Base-by-base conservation (phyloP, 2,329 filamentous ascomycete species). In the Fusarium vanettenii region DNA sequence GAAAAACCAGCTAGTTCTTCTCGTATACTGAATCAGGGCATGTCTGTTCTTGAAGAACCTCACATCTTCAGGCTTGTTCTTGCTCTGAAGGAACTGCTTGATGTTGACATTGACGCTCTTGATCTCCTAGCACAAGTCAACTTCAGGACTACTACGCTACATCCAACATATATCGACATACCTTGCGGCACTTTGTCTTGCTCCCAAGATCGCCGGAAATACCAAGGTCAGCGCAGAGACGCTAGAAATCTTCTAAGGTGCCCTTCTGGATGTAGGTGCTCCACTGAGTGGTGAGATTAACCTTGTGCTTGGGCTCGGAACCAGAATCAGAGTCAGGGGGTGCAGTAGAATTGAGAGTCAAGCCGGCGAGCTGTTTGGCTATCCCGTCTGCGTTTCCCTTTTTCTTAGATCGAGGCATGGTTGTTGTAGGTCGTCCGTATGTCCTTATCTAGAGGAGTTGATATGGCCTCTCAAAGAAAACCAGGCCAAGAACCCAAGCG, bases 81-180 rank as follows among this genome's bases (percentile, higher is more conserved):
- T 64, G 11, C 82, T 83, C 1, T 79, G 71, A 8, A 89, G 77
- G 66, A 89, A 86, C 76, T 89, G 87, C 31, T 69, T 70, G 41
- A 89, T 89, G 67, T 89, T 89, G 67, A 89, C 82, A 77, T 84
- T 83, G 6, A 88, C 79, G 0, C 57, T 72, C n/a, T 75, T 76
- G 2, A 88, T 77, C 4, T 82, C 85, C 87, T 88, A 37, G n/a
- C 27, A 27, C n/a, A 10, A 5, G 39, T 67, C 31, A 72, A 50
- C 20, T 48, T 2, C 18, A 25, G 9, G 11, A 9, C 22, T 18
- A 4, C 37, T 11, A n/a, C 2, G 5, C 37, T 11, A n/a, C 2
- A 9, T 13, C 45, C 10, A 16, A 16, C 16, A 1, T 8, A 39
- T 37, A 9, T 31, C 13, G 10, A 61, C 80, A 72, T 76, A 88